Percentiles rank a stretch among this genome's conserved stretches.
phyloP scores from a whole-genome alignment of 2,329 filamentous ascomycete genomes.

The Paracamarosporium sp. region DNA sequence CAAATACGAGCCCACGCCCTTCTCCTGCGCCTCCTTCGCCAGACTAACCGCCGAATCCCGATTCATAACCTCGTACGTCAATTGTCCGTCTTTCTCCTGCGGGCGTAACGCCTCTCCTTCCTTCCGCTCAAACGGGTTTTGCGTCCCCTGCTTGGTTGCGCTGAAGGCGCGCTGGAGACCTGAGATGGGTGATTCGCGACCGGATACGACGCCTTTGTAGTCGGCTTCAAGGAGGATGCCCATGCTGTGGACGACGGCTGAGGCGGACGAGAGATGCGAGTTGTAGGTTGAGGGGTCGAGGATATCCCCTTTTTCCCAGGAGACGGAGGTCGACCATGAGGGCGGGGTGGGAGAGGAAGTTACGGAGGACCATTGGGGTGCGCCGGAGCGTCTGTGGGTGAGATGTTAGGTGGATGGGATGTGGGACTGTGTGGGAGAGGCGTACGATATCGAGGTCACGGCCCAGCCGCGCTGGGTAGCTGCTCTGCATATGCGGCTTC shows the following conservation, averaged over 20 bases:
- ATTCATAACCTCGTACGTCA: constrained; percentile 98
- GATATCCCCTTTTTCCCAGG: constrained; percentile 89
- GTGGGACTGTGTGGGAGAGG: background rate
- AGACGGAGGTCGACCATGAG: constrained; percentile 80
- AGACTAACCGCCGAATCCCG: constrained; percentile 84
- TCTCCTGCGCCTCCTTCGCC: constrained; percentile 74
- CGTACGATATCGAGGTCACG: constrained; percentile 88
- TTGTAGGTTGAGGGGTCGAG: constrained; percentile 82
- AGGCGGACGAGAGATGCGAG: constrained; percentile 74
- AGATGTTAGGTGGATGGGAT: background rate
- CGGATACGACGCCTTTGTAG: constrained; percentile 91
- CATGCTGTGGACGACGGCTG: constrained; percentile 92
- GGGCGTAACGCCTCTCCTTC: constrained; percentile 66
- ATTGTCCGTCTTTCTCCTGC: constrained; percentile 72
- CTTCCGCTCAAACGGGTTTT: constrained; percentile 72
- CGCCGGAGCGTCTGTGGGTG: constrained; percentile 77
- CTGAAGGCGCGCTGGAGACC: constrained; percentile 83
- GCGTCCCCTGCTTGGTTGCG: constrained; percentile 64
- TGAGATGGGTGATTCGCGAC: constrained; percentile 79
- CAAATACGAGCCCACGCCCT: constrained; percentile 73
- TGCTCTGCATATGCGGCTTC: constrained; percentile 85
- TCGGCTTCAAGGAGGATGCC: constrained; percentile 96
- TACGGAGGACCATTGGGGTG: constrained; percentile 82
- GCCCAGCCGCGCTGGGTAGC: constrained; percentile 87
- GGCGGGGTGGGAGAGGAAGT: constrained; percentile 75